Conservation (phyloP, 2,329 filamentous ascomycete genomes). For the Aspergillus alliaceus region DNA sequence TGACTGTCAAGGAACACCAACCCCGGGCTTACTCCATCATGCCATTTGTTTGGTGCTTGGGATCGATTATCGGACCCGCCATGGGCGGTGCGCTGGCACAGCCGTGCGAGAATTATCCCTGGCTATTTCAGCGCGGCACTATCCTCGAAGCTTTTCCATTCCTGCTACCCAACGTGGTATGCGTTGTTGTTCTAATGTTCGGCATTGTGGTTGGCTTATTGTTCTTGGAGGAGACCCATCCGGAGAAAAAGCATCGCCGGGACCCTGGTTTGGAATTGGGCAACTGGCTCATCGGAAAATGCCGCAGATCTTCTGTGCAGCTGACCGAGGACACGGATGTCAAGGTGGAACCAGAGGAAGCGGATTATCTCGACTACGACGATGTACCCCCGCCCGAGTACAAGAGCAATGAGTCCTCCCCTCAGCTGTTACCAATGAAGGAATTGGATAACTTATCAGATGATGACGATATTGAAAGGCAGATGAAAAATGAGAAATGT, state of each 20-base stretch:
- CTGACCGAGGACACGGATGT: constrained; percentile 29
- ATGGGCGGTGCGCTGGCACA: constrained; percentile 87
- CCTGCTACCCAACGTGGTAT: constrained; percentile 88
- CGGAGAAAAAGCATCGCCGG: constrained; percentile 71
- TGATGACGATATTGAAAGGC: constrained; percentile 41
- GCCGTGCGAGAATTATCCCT: constrained; percentile 79
- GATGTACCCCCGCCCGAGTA: constrained; percentile 68
- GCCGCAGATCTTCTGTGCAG: constrained; percentile 28
- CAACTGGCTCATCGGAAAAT: constrained; percentile 59
- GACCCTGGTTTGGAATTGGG: constrained; percentile 79
- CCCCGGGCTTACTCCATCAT: constrained; percentile 94
- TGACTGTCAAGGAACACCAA: constrained; percentile 91
- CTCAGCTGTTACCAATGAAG: constrained; percentile 44
- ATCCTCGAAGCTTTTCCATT: constrained; percentile 89
- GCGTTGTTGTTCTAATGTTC: constrained; percentile 71
- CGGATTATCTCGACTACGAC: constrained; percentile 58
- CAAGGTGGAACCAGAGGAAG: constrained; percentile 51
- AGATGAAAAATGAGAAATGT: constrained; percentile 42
- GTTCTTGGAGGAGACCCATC: constrained; percentile 93
- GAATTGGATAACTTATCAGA: constrained; percentile 31
- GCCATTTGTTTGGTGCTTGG: constrained; percentile 97
- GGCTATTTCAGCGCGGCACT: constrained; percentile 67
- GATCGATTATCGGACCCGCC: constrained; percentile 89
- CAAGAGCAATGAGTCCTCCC: constrained; percentile 57
- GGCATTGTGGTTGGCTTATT: constrained; percentile 77